phyloP scores from a whole-genome alignment of 2,329 filamentous ascomycete species.

The Stachybotrys elegans region DNA sequence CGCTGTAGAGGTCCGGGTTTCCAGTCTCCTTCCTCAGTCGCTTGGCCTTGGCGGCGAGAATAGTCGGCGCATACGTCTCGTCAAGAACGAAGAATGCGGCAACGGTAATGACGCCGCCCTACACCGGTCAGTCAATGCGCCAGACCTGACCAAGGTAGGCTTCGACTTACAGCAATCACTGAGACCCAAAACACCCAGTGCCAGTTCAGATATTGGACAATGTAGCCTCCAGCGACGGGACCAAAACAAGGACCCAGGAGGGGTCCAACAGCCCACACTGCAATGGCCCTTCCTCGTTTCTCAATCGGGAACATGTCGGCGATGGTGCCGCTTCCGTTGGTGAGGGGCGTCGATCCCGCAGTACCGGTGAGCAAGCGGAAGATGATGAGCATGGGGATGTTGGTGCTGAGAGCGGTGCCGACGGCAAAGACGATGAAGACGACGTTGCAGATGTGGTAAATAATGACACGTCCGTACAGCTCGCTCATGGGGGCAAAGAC shows the following conservation, averaged over 20 bases:
- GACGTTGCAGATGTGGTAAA: conserved; percentile 34
- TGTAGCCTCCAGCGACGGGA: conserved; percentile 38
- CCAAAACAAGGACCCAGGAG: conserved; percentile 53
- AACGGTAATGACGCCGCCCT: conserved; percentile 24
- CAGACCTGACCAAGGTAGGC: fast-evolving
- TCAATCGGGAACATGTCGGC: conserved; percentile 58
- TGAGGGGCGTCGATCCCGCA: conserved; percentile 58
- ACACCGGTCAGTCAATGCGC: neutral
- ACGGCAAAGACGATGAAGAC: conserved; percentile 49
- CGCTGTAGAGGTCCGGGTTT: conserved; percentile 44
- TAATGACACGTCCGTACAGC: conserved; percentile 48
- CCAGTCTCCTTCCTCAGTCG: conserved; percentile 47
- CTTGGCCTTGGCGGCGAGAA: conserved; percentile 53
- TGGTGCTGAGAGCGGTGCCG: conserved; percentile 44
- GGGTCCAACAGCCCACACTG: conserved; percentile 59
- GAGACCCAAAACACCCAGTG: conserved; percentile 37
- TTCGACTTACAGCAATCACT: conserved; percentile 18
- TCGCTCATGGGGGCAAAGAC: conserved; percentile 60
- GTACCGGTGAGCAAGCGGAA: conserved; percentile 58
- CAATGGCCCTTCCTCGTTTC: conserved; percentile 58
- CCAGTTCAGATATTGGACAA: conserved; percentile 39
- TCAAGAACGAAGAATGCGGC: conserved; percentile 42
- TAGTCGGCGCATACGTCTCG: conserved; percentile 54
- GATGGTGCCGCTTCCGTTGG: conserved; percentile 61
- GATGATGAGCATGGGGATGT: conserved; percentile 57